These are phyloP conservation scores for Agaricales sp. DNA, from an alignment of 1,284 basidiomycete genomes.

Conservation along the genomic window DNA sequence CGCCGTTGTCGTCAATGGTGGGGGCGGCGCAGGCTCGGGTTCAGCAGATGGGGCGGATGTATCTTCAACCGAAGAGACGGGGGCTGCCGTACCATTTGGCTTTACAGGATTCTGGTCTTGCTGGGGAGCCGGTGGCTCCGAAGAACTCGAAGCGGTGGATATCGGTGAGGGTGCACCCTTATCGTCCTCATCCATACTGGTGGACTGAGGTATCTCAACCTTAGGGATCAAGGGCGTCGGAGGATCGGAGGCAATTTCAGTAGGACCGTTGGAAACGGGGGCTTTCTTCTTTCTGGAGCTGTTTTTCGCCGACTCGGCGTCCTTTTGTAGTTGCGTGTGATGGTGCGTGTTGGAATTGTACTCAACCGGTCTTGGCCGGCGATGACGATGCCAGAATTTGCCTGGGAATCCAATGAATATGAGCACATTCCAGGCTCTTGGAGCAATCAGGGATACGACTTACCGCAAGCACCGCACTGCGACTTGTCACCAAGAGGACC, in stretches of 20 bases:
- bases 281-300: slow-evolving; percentile 45
- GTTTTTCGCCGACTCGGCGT: slow-evolving; percentile 42
- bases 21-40: slow-evolving; percentile 4
- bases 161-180: slow-evolving; percentile 54
- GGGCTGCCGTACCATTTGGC: slow-evolving; percentile 27
- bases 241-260: slow-evolving; percentile 25
- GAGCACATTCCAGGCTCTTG: slow-evolving; percentile 6
- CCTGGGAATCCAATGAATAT: slow-evolving; percentile 33
- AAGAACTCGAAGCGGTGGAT: slow-evolving; percentile 56
- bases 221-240: slow-evolving; percentile 31
- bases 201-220: slow-evolving; percentile 31
- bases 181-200: slow-evolving; percentile 26
- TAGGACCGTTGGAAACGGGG: slow-evolving; percentile 32
- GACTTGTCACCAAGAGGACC: slow-evolving; percentile 86
- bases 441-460: slow-evolving; percentile 20
- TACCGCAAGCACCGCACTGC: slow-evolving; percentile 87
- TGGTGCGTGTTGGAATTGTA: slow-evolving; percentile 66
- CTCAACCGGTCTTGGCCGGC: slow-evolving; percentile 65
- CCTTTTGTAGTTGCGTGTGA: slow-evolving; percentile 48
- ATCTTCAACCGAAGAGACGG: slow-evolving; percentile 14
- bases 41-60: slow-evolving; percentile 9
- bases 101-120: no score
- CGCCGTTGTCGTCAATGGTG: neutral
- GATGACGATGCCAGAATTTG: slow-evolving; percentile 79
- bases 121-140: slow-evolving; percentile 61